phyloP scores from a whole-genome alignment of 202 grass and related monocot genomes.

The Schoenoplectus tabernaemontani region DNA sequence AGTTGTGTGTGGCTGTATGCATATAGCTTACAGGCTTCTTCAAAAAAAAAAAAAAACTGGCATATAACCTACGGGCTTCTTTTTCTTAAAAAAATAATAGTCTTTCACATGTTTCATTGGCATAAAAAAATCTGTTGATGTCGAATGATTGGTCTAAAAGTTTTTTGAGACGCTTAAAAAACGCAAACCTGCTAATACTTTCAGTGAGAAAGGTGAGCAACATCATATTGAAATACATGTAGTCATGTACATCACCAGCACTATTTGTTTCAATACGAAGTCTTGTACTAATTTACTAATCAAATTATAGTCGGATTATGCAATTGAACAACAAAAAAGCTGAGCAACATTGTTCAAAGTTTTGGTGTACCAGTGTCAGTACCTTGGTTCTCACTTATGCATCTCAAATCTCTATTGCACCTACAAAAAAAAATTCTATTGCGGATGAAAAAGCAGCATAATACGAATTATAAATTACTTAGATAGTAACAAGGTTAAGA shows the following conservation, averaged over 20 bases:
- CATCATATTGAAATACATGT: neutral
- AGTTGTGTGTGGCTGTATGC: too few species aligned
- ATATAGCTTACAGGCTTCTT: too few species aligned
- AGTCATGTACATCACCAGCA: neutral
- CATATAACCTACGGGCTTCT: too few species aligned
- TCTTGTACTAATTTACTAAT: neutral
- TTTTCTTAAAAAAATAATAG: too few species aligned
- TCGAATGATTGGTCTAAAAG: too few species aligned
- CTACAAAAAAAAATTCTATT: conserved; percentile 34
- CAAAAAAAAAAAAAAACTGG: too few species aligned
- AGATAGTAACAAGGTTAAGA: neutral
- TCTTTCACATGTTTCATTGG: too few species aligned
- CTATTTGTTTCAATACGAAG: neutral
- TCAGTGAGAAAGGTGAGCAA: conserved; percentile 78
- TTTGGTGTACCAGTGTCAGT: conserved; percentile 35
- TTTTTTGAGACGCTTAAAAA: conserved; percentile 90
- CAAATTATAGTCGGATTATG: neutral
- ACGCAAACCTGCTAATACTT: conserved; percentile 66
- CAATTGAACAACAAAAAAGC: neutral
- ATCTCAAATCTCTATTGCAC: conserved; percentile 89
- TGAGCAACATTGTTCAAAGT: neutral
- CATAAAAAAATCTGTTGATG: too few species aligned
- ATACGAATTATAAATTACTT: neutral
- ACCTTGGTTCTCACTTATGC: conserved; percentile 84
- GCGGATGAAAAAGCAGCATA: neutral